Base-by-base conservation (phyloP, 805 yeast genomes). In the Yarrowia keelungensis region DNA sequence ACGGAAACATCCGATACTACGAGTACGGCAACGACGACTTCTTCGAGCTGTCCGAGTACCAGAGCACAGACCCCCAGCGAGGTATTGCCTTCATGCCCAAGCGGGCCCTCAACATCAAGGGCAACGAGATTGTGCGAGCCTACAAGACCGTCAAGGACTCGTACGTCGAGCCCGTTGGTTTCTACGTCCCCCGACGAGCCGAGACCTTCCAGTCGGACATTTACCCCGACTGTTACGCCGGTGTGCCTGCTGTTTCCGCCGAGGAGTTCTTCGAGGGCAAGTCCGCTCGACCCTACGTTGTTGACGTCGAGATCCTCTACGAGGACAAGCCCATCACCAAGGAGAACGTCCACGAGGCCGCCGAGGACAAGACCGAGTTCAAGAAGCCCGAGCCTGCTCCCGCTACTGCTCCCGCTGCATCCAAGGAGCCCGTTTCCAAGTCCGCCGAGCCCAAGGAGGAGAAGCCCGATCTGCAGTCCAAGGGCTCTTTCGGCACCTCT, bases 31-130 rank as follows among this genome's bases (percentile, higher is more conserved):
- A 90, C 74, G 98, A 94, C 75, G 89, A 88, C 74, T 82, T 95
- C 69, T 88, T 83, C 79, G 91, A 90, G 73, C 80, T 95, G 70
- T 90, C 97, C n/a, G 97, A 94, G 77, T 95, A 85, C 78, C 88
- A 88, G 70, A 92, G 98, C 3, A 85, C 87, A 2, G 96, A 91
- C 42, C 95, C 99, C 1, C 99, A 95, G 82, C 89, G 99, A 78
- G 99, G 99, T 1, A 88, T 94, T 76, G 96, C 97, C 0, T 85
- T 89, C 61, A 86, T 94, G 12, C 98, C 99, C 67, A 92, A 92
- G 77, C 83, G 91, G 72, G 83, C 86, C 16, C 93, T 93, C 10
- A 88, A 89, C 73, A 85, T 92, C 46, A 85, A 86, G 71, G 95
- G 91, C 46, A 93, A 91, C 76, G 99, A 95, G 79, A 87, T 95